These are phyloP conservation scores for Fusarium piperis DNA, from an alignment of 2,329 filamentous ascomycete species.

Conservation along the genomic window DNA sequence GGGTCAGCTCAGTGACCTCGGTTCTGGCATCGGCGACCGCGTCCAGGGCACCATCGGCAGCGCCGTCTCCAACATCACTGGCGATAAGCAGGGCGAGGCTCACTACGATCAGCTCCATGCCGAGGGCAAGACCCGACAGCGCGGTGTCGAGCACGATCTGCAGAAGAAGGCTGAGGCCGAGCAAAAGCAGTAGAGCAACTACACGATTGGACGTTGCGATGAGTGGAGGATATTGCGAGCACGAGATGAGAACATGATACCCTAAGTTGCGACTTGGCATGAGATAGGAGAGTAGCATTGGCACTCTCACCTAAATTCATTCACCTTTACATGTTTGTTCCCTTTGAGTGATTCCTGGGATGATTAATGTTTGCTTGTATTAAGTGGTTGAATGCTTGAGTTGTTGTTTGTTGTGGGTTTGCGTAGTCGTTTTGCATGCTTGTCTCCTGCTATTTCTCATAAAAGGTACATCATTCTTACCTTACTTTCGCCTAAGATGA, in stretches of 20 bases:
- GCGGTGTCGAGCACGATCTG: conserved; percentile 83
- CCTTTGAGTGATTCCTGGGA: not conserved
- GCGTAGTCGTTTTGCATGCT: not conserved
- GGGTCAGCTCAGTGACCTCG: conserved; percentile 80
- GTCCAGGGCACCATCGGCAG: conserved; percentile 76
- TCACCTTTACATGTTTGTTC: not conserved
- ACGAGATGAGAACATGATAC: conserved; percentile 34
- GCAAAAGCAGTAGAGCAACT: conserved; percentile 18
- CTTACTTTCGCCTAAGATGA: too few species aligned
- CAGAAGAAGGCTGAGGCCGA: conserved; percentile 72
- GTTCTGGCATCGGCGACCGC: conserved; percentile 73
- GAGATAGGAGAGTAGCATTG: conserved; percentile 6
- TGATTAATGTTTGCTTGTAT: not conserved
- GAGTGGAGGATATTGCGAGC: conserved; percentile 3
- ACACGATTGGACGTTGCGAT: not conserved
- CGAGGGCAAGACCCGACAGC: conserved; percentile 83
- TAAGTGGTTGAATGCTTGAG: not conserved
- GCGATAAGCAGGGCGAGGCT: conserved; percentile 71
- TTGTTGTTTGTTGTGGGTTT: not conserved
- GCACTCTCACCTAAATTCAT: conserved; percentile 1
- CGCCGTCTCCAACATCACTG: conserved; percentile 76
- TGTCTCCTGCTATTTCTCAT: not conserved
- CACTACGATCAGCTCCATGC: conserved; percentile 78
- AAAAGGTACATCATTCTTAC: too few species aligned
- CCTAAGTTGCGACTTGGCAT: conserved; percentile 22